Evolutionary conservation across 2,329 filamentous ascomycete genomes (phyloP).

Genomic region (Ascosphaera acerosa): DNA sequence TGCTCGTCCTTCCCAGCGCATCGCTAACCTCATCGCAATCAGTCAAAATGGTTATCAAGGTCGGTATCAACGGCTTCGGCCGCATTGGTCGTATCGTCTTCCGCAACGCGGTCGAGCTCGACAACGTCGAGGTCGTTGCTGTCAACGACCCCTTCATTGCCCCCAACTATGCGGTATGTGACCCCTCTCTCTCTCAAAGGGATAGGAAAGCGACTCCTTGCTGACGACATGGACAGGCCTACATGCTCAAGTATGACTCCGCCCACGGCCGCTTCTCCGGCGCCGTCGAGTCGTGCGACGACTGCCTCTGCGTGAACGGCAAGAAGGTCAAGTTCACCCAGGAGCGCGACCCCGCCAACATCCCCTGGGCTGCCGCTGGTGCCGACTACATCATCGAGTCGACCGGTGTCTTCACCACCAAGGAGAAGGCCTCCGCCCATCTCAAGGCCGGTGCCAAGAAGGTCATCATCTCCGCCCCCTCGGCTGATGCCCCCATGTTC

Average conservation of each 20-base stretch:
- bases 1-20: slow-evolving; percentile 4
- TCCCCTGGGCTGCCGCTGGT: slow-evolving; percentile 71
- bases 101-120: slow-evolving; percentile 85
- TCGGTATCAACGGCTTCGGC: slow-evolving; percentile 99
- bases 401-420: slow-evolving; percentile 98
- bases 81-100: slow-evolving; percentile 98
- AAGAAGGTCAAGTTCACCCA: slow-evolving; percentile 88
- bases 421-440: slow-evolving; percentile 80
- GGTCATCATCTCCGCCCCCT: slow-evolving; percentile 43
- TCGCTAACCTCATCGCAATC: no score
- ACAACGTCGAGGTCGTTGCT: slow-evolving; percentile 74
- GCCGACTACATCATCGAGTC: slow-evolving; percentile 93
- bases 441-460: slow-evolving; percentile 96
- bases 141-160: slow-evolving; percentile 99
- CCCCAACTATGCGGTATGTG: slow-evolving; percentile 80
- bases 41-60: slow-evolving; percentile 22
- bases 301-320: slow-evolving; percentile 68
- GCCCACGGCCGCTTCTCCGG: slow-evolving; percentile 96
- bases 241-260: slow-evolving; percentile 99
- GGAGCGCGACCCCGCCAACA: slow-evolving; percentile 68
- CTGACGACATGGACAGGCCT: slow-evolving; percentile 34
- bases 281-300: slow-evolving; percentile 46
- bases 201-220: not conserved
- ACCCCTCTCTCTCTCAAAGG: not conserved
- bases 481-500: slow-evolving; percentile 87